phyloP scores from a whole-genome alignment of 805 yeast genomes.

The Saccharomycopsis fodiens region DNA sequence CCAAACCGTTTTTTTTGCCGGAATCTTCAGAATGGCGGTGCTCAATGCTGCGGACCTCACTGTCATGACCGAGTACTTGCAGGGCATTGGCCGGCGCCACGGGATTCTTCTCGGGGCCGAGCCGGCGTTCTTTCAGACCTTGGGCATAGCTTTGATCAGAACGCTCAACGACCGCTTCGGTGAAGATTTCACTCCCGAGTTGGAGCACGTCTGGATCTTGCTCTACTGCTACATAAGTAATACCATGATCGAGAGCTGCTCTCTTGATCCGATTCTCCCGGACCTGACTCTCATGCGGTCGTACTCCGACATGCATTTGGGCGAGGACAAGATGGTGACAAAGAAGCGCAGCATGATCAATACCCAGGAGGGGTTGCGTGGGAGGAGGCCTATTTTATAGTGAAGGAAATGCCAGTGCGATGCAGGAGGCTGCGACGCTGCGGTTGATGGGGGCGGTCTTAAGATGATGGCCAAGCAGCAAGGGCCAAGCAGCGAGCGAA shows the following conservation, averaged over 20 bases:
- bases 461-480: no score
- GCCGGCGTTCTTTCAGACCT: slow-evolving; percentile 20
- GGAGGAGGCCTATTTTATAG: no score
- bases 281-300: not conserved
- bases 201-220: slow-evolving; percentile 23
- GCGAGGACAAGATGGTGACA: not conserved
- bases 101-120: slow-evolving; percentile 22
- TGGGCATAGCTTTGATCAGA: slow-evolving; percentile 20
- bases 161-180: slow-evolving; percentile 19
- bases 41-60: slow-evolving; percentile 17
- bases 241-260: slow-evolving; percentile 25
- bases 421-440: no score
- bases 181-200: slow-evolving; percentile 21
- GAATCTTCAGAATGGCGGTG: slow-evolving; percentile 20
- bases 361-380: not conserved
- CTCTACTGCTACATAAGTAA: slow-evolving; percentile 26
- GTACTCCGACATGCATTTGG: not conserved
- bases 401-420: no score
- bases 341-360: not conserved
- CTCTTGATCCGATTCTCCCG: slow-evolving; percentile 22
- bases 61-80: slow-evolving; percentile 19
- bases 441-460: no score
- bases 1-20: slow-evolving; percentile 20
- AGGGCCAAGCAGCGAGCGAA: no score
- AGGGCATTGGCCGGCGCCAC: slow-evolving; percentile 21